Conservation (phyloP, 2,329 filamentous ascomycete genomes). For the Penicillium sp. region DNA sequence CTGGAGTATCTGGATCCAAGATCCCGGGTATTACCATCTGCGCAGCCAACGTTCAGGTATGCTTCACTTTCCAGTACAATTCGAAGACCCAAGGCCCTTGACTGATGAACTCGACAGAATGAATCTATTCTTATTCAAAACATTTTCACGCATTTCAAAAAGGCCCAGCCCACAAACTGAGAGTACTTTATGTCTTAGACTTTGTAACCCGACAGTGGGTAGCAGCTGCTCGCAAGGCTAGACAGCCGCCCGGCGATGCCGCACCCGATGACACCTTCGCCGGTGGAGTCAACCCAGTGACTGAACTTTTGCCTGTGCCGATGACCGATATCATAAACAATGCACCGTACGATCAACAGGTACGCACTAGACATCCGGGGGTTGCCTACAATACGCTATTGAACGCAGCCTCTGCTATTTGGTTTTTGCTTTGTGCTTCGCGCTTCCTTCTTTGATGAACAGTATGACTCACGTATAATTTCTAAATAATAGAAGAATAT, state of each 20-base stretch:
- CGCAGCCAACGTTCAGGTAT: conserved; percentile 85
- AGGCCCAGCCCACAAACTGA: conserved; percentile 93
- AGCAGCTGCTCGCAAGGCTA: conserved; percentile 84
- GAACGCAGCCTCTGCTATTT: no score
- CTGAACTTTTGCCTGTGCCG: conserved; percentile 85
- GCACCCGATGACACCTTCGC: conserved; percentile 90
- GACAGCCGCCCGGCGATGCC: conserved; percentile 75
- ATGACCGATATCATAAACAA: conserved; percentile 93
- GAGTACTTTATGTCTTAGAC: conserved; percentile 99
- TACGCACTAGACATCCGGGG: conserved; percentile 58
- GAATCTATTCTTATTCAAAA: conserved; percentile 94
- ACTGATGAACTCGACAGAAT: conserved; percentile 60
- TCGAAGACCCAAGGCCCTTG: neutral
- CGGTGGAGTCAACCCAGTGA: conserved; percentile 93
- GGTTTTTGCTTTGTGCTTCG: no score
- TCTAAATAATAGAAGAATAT: conserved; percentile 82
- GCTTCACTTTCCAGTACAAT: neutral
- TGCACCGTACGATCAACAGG: conserved; percentile 93
- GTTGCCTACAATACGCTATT: no score
- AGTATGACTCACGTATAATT: conserved; percentile 51
- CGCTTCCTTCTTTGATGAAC: conserved; percentile 30
- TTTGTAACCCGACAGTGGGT: conserved; percentile 99
- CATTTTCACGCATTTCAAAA: conserved; percentile 96
- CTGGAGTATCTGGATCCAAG: conserved; percentile 89
- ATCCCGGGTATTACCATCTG: conserved; percentile 88